Base-by-base conservation (phyloP, 2,329 filamentous ascomycete genomes). In the Botryotinia narcissicola region DNA sequence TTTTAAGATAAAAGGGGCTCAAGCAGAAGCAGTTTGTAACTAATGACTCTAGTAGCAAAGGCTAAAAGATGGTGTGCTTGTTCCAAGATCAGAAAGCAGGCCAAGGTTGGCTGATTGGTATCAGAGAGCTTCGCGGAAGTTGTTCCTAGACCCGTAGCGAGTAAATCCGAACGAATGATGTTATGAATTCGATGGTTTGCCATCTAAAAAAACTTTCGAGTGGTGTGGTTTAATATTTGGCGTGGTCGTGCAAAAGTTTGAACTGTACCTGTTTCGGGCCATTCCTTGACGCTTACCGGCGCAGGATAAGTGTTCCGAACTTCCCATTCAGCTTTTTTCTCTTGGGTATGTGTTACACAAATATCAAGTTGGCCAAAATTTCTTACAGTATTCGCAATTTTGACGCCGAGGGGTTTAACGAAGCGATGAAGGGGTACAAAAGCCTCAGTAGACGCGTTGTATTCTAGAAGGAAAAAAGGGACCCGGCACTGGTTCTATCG, bases 51-150 rank as follows among this genome's bases (percentile, higher is more conserved):
- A 67, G 63, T n/a, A 25, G 35, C 44, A 51, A 29, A 54, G 35
- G 16, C 66, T 29, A 67, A 67, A 54, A 67, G 46, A n/a, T 54
- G 25, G 32, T 51, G 35, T 67, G 46, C 25, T 54, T 54, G 32
- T 51, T 67, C 46, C 46, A 57, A 68, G 66, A 68, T 68, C 48
- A 57, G 66, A 54, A 68, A 68, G 40, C 18, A 40, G n/a, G 32
- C 9, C 48, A 42, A 67, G 35, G 18, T 3, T 42, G 66, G n/a
- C 48, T 54, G 64, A 54, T 54, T 71, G 70, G 70, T 20, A 14
- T 66, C 37, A 32, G 37, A 57, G 35, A 59, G 61, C 54, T 57
- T 57, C 70, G 70, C 60, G 70, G 70, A 67, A 72, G 70, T 18
- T 25, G 18, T 66, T 59, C 61, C 70, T 67, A 40, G 57, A 63